These are phyloP conservation scores for Apium graveolens DNA, from an alignment of 129 eudicot species.

Conservation along the genomic window DNA sequence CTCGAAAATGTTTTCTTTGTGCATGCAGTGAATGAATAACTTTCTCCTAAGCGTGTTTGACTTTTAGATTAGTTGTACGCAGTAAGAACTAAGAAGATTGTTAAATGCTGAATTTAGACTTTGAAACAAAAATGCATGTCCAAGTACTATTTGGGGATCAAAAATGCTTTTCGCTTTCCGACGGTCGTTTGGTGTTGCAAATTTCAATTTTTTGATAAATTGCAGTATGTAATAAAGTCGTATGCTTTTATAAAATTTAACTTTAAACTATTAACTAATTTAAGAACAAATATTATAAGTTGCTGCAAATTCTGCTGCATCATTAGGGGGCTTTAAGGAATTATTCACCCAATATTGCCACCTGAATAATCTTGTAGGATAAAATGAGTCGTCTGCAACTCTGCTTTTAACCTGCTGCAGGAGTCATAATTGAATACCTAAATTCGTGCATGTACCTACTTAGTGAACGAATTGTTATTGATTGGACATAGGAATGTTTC, in stretches of 20 bases:
- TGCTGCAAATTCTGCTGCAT: background rate
- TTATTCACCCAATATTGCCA: background rate
- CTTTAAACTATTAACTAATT: background rate
- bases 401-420: background rate
- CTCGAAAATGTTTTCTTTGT: background rate
- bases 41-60: background rate
- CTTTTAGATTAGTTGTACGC: background rate
- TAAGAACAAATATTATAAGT: background rate
- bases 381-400: background rate
- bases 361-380: background rate
- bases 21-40: background rate
- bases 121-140: background rate
- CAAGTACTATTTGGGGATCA: background rate
- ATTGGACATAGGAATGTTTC: background rate
- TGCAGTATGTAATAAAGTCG: background rate
- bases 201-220: background rate
- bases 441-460: background rate
- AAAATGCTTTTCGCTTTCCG: background rate
- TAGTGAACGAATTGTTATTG: background rate
- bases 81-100: background rate
- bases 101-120: background rate
- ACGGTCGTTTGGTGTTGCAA: background rate
- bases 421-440: background rate
- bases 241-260: background rate
- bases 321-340: background rate